Base-by-base conservation (phyloP, 2,329 filamentous ascomycete species). In the Chalara sp. region DNA sequence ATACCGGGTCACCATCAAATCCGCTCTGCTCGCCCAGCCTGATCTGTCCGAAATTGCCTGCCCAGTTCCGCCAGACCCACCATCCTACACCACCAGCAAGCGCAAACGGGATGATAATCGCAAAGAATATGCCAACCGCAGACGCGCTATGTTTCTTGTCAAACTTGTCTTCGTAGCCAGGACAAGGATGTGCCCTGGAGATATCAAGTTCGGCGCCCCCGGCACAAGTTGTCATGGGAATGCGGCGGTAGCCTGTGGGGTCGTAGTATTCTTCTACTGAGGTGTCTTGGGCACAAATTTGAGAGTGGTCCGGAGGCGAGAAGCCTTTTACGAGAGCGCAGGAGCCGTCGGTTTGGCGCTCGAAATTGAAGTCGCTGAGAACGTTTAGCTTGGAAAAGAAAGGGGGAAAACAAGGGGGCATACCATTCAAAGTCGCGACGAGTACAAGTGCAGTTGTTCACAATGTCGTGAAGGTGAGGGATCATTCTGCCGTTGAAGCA, bases 351-450 rank as follows among this genome's bases (percentile, higher is more conserved):
- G 72, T 77, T 67, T 87, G 81, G 44, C 87, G 81, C 66, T 97
- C 84, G 68, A 81, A 99, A 69, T 99, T 99, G 76, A 89, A 99
- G 66, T 95, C 92, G 70, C 89, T 93, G 58, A n/a, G 30, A 3
- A 11, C 6, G 8, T n/a, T 30, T 33, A 21, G n/a, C 30, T 6
- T 32, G 32, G 32, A 28, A 8, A 29, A 8, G 35, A 37, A 37
- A n/a, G n/a, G 35, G 8, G n/a, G n/a, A 10, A 37, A 37, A 37
- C n/a, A n/a, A n/a, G 35, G 44, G 41, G 42, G 70, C 83, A 72
- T 72, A 91, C 87, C 93, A 99, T 76, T 99, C 93, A 66, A 85
- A 99, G 70, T 99, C 93, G 52, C 81, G 78, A 48, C 89, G 78
- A 6, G 82, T 87, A 71, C 93, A 99, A 53, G 80, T 76, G 74